Evolutionary conservation across 257 asterid genomes (phyloP).

Genomic region (Petunia secreta): DNA sequence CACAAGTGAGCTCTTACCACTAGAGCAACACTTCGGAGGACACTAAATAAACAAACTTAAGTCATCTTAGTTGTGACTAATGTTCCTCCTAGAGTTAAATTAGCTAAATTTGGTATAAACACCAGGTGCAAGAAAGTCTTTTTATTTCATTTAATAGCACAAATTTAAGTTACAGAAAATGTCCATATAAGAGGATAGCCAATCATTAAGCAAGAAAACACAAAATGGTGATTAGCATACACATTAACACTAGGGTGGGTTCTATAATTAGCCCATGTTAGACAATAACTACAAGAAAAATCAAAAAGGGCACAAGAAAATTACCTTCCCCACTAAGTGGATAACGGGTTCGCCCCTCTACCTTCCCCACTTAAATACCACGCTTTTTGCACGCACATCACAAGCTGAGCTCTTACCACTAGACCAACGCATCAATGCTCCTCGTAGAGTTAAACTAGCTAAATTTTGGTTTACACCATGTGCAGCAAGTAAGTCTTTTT

Average conservation of each 20-base stretch:
- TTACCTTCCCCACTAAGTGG: too few relatives aligned
- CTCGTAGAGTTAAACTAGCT: too few relatives aligned
- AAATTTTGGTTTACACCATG: too few relatives aligned
- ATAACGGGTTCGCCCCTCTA: too few relatives aligned
- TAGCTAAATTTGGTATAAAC: background rate
- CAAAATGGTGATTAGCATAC: constrained; percentile 11
- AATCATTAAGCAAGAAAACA: background rate
- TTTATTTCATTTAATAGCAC: background rate
- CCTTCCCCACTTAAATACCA: too few relatives aligned
- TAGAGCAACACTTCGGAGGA: too few relatives aligned
- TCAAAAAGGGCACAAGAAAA: background rate
- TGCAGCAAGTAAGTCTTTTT: too few relatives aligned
- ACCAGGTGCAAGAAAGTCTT: background rate
- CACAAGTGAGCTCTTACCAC: too few relatives aligned
- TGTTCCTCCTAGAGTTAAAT: background rate
- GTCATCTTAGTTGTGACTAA: background rate
- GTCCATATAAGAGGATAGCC: background rate
- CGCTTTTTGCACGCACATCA: too few relatives aligned
- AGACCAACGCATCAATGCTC: too few relatives aligned
- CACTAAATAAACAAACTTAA: too few relatives aligned
- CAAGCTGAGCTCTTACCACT: too few relatives aligned
- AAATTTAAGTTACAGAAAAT: background rate
- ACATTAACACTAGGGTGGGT: background rate
- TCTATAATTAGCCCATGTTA: background rate
- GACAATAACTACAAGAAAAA: background rate